Conservation (phyloP, 495 filamentous ascomycete genomes). For the Clavariopsis aquatica region DNA sequence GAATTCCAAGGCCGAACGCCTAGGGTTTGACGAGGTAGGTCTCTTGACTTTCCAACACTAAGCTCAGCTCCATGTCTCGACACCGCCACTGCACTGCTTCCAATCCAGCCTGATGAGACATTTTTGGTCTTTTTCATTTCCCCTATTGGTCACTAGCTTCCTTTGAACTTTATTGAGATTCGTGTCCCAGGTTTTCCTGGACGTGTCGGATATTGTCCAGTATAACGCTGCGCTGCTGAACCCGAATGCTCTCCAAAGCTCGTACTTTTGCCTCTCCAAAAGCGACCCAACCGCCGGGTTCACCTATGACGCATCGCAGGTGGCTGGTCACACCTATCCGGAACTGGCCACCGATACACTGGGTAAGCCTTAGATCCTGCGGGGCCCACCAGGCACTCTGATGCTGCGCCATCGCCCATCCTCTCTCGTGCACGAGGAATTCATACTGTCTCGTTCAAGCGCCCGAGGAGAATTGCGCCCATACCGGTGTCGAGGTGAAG, state of each 20-base stretch:
- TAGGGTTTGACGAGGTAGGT: conserved; percentile 82
- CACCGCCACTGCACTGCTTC: conserved; percentile 14
- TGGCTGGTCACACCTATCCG: conserved; percentile 63
- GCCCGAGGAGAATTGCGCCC: too few relatives aligned
- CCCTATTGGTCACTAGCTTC: background rate
- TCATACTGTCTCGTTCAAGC: too few relatives aligned
- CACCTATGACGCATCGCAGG: conserved; percentile 65
- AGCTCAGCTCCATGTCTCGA: conserved; percentile 17
- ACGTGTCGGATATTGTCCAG: conserved; percentile 80
- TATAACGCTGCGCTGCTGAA: conserved; percentile 78
- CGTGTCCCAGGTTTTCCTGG: conserved; percentile 58
- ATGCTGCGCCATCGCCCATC: background rate
- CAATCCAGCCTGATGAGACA: conserved; percentile 38
- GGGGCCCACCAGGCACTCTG: background rate
- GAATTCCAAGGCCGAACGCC: conserved; percentile 71
- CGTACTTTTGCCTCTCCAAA: conserved; percentile 78
- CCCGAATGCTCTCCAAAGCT: conserved; percentile 58
- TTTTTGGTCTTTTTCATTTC: conserved; percentile 40
- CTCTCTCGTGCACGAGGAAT: too few relatives aligned
- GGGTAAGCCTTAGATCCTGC: conserved; percentile 24
- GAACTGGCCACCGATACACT: conserved; percentile 11
- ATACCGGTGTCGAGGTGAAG: too few relatives aligned
- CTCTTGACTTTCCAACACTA: background rate
- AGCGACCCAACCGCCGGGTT: conserved; percentile 80
- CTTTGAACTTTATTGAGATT: conserved; percentile 1